Conservation (phyloP, 495 filamentous ascomycete species). For the Cercophora sp. region DNA sequence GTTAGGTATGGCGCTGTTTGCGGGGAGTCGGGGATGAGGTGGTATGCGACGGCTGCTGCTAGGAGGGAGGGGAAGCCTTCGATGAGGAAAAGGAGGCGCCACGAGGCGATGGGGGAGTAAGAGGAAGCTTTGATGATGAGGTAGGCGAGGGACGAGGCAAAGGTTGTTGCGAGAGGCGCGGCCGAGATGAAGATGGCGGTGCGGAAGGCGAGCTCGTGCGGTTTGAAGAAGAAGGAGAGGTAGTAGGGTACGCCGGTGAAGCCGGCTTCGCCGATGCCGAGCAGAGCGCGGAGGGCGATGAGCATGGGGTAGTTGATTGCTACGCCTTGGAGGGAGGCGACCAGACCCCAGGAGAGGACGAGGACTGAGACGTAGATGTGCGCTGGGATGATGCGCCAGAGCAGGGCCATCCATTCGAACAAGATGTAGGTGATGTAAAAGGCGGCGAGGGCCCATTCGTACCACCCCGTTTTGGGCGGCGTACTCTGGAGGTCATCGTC, state of each 20-base stretch:
- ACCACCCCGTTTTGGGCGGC: constrained; percentile 64
- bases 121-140: constrained; percentile 64
- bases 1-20: constrained; percentile 66
- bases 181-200: constrained; percentile 80
- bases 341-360: constrained; percentile 63
- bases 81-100: constrained; percentile 82
- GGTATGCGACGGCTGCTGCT: constrained; percentile 64
- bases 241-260: constrained; percentile 79
- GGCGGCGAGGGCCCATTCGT: constrained; percentile 73
- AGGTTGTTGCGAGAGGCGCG: constrained; percentile 77
- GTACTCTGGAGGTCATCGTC: constrained; percentile 58
- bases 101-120: constrained; percentile 63
- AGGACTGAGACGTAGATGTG: constrained; percentile 61
- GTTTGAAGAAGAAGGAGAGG: constrained; percentile 80
- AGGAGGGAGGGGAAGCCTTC: constrained; percentile 76
- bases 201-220: constrained; percentile 75
- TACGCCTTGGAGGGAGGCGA: constrained; percentile 69
- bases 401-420: constrained; percentile 71
- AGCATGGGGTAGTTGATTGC: constrained; percentile 66
- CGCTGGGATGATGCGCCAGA: constrained; percentile 66
- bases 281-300: constrained; percentile 60
- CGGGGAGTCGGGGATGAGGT: constrained; percentile 70
- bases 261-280: constrained; percentile 71
- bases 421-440: constrained; percentile 68
- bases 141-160: constrained; percentile 79